These are phyloP conservation scores for Hippophae rhamnoides DNA, from an alignment of 306 rosid species.

Conservation along the genomic window DNA sequence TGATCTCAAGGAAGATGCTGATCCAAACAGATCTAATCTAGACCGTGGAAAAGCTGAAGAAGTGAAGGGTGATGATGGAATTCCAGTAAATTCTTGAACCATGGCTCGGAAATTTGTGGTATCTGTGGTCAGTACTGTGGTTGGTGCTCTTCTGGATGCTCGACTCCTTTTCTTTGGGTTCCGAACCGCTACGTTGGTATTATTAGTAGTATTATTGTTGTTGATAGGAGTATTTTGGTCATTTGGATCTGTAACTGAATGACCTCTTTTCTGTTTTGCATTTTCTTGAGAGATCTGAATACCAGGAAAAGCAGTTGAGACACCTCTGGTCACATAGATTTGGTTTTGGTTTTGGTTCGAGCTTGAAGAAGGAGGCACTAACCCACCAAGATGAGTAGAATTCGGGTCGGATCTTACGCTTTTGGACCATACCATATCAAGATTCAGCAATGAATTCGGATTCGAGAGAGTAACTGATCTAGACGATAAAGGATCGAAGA, in stretches of 20 bases:
- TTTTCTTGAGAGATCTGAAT: conserved; percentile 26
- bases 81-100: conserved; percentile 98
- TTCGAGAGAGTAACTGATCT: no score
- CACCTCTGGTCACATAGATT: not conserved
- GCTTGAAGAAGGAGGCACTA: conserved; percentile 23
- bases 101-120: conserved; percentile 93
- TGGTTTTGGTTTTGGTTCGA: conserved; percentile 21
- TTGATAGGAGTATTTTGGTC: no score
- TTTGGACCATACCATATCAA: conserved; percentile 51
- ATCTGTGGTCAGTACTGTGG: conserved; percentile 83
- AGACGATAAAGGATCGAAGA: conserved; percentile 41
- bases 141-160: conserved; percentile 93
- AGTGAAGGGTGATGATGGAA: conserved; percentile 82
- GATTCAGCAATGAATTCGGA: conserved; percentile 29
- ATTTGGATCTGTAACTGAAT: conserved; percentile 16
- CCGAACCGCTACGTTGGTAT: conserved; percentile 26
- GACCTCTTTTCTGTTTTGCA: conserved; percentile 5
- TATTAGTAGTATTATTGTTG: conserved; percentile 4
- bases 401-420: conserved; percentile 44
- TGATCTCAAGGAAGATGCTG: conserved; percentile 20
- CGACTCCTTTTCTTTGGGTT: conserved; percentile 84
- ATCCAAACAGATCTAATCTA: conserved; percentile 60
- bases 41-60: conserved; percentile 54
- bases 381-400: conserved; percentile 30
- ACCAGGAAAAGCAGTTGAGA: conserved; percentile 13